A percentile compares a stretch with the other conserved stretches of the same genome.
phyloP scores from a whole-genome alignment of 2,329 filamentous ascomycete genomes.

The Colletotrichum brevisporum region DNA sequence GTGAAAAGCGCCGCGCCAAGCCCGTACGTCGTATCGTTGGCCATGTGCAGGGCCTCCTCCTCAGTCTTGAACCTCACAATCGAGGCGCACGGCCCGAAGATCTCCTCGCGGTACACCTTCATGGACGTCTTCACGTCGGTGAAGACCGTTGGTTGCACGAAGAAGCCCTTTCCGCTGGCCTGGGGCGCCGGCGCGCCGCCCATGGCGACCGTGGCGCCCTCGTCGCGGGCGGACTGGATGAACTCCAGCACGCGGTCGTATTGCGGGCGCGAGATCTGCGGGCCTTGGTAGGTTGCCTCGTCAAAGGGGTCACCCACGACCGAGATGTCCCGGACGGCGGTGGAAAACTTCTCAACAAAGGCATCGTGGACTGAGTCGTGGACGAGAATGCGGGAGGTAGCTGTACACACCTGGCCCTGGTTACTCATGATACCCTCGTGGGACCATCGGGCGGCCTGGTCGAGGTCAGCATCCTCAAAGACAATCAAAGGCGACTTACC shows the following conservation, averaged over 20 bases:
- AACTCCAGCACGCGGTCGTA: constrained; percentile 76
- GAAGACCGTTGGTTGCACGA: constrained; percentile 48
- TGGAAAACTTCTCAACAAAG: constrained; percentile 74
- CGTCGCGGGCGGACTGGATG: constrained; percentile 73
- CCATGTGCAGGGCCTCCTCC: constrained; percentile 49
- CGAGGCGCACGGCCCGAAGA: constrained; percentile 50
- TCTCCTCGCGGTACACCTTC: constrained; percentile 48
- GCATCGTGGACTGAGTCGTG: constrained; percentile 70
- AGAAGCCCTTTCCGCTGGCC: constrained; percentile 61
- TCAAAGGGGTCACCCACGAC: constrained; percentile 76
- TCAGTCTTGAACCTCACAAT: constrained; percentile 49
- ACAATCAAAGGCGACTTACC: constrained; percentile 73
- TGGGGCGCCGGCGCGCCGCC: constrained; percentile 55
- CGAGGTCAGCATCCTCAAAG: constrained; percentile 72
- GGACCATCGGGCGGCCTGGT: constrained; percentile 71
- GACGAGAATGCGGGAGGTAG: constrained; percentile 71
- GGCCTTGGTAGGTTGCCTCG: constrained; percentile 75
- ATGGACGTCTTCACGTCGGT: constrained; percentile 47
- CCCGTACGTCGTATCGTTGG: constrained; percentile 66
- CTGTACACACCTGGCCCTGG: constrained; percentile 72
- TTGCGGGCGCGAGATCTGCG: constrained; percentile 75
- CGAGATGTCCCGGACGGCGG: constrained; percentile 66
- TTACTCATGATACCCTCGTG: constrained; percentile 64
- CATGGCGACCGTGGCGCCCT: constrained; percentile 68
- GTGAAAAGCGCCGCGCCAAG: constrained; percentile 71